Percentiles rank a stretch among this genome's conserved stretches.
Evolutionary conservation across 306 rosid species (phyloP).

Genomic region (Prunus mume): DNA sequence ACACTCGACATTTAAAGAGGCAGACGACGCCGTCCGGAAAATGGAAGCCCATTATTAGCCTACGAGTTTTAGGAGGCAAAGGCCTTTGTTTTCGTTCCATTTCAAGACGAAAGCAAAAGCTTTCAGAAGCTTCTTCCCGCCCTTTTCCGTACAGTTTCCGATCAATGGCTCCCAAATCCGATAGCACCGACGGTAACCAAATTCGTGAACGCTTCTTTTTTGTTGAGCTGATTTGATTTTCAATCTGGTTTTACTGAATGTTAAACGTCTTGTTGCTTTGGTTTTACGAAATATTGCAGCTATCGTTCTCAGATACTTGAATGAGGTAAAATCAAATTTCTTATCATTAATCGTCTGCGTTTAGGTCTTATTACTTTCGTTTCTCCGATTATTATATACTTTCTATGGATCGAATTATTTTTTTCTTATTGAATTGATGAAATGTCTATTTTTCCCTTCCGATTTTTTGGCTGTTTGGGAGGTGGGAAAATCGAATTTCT

Average conservation of each 20-base stretch:
- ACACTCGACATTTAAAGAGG: background rate
- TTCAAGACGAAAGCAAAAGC: conserved; percentile 9
- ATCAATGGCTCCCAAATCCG: conserved; percentile 84
- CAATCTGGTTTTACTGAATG: background rate
- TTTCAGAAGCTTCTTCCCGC: conserved; percentile 56
- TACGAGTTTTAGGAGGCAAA: background rate
- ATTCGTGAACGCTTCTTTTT: background rate
- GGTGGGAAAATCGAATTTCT: background rate
- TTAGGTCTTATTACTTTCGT: background rate
- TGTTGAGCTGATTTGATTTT: background rate
- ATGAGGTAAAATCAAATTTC: conserved; percentile 49
- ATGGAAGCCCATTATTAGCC: background rate
- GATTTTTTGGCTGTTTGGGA: conserved; percentile 3
- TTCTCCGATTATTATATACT: background rate
- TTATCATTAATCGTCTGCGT: background rate
- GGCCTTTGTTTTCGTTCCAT: background rate
- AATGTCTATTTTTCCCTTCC: background rate
- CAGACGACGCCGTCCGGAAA: background rate
- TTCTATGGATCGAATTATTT: background rate
- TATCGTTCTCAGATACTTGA: conserved; percentile 81
- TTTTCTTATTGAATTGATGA: background rate
- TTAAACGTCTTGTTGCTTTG: background rate
- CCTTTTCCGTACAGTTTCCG: conserved; percentile 28
- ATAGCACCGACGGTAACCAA: conserved; percentile 60
- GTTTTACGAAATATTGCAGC: conserved; percentile 45